Conservation (phyloP, 2,329 filamentous ascomycete species). For the Penicillium sp. region DNA sequence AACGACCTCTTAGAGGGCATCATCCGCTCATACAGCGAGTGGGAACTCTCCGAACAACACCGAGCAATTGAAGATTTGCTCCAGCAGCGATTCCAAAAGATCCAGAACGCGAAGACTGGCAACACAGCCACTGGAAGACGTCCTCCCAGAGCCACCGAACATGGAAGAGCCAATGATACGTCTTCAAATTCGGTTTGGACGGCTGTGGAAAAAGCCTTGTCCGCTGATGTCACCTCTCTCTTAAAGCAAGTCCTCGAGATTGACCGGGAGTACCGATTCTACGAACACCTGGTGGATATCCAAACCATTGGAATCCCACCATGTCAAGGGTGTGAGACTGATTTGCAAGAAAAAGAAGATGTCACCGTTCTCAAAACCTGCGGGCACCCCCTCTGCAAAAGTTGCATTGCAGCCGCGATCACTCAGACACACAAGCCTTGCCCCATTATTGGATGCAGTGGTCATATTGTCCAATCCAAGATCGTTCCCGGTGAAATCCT, state of each 20-base stretch:
- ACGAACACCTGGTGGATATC: conserved; percentile 18
- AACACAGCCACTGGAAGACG: not conserved
- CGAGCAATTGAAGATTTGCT: not conserved
- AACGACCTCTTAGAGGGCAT: not conserved
- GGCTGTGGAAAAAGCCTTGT: not conserved
- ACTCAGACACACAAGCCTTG: conserved; percentile 36
- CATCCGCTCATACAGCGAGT: not conserved
- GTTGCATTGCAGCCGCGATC: conserved; percentile 31
- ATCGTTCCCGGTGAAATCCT: conserved; percentile 42
- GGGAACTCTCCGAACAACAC: not conserved
- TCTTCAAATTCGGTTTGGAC: not conserved
- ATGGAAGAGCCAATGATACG: not conserved
- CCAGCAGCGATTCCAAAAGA: not conserved
- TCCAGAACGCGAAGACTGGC: not conserved
- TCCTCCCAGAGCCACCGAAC: not conserved
- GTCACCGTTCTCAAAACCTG: conserved; percentile 48
- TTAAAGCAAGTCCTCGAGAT: conserved; percentile 22
- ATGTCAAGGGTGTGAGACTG: conserved; percentile 28
- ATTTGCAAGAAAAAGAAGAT: conserved; percentile 26
- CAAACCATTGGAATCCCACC: conserved; percentile 11
- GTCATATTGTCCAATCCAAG: conserved; percentile 38
- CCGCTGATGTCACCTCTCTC: conserved; percentile 15
- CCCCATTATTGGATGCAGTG: conserved; percentile 40
- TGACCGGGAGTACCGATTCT: conserved; percentile 25
- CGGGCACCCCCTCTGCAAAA: conserved; percentile 51